Evolutionary conservation across 805 yeast genomes (phyloP).

Genomic region (Schwanniomyces polymorphus): DNA sequence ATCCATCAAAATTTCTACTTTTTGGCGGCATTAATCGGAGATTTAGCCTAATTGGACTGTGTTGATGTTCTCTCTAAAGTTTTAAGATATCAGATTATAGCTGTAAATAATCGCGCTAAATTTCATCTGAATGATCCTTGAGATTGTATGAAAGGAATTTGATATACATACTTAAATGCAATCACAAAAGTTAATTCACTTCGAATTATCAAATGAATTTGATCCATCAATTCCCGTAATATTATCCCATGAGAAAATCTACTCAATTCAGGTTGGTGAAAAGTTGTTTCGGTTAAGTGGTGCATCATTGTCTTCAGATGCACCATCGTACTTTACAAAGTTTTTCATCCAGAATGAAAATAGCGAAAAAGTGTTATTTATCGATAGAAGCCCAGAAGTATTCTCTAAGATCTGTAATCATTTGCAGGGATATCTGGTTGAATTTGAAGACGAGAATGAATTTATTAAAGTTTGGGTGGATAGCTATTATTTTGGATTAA

Average conservation of each 20-base stretch:
- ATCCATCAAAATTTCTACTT: constrained; percentile 47
- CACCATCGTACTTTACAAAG: constrained; percentile 84
- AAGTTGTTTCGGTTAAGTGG: constrained; percentile 69
- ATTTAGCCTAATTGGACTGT: not conserved
- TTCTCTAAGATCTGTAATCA: constrained; percentile 70
- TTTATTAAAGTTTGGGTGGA: constrained; percentile 67
- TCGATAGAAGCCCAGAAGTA: constrained; percentile 73
- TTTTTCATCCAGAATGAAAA: constrained; percentile 51
- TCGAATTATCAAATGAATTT: constrained; percentile 22
- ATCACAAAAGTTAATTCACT: not conserved
- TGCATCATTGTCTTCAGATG: constrained; percentile 81
- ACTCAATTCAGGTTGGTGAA: constrained; percentile 68
- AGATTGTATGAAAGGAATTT: too few relatives aligned
- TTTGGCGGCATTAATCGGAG: constrained; percentile 16
- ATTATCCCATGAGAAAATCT: constrained; percentile 70
- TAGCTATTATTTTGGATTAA: constrained; percentile 68
- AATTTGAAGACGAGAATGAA: constrained; percentile 58
- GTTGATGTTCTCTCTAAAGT: not conserved
- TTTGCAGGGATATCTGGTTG: constrained; percentile 76
- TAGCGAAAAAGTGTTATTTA: constrained; percentile 47
- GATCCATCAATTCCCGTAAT: constrained; percentile 48
- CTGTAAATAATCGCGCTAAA: not conserved
- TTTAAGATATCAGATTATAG: not conserved
- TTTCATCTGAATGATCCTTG: too few relatives aligned
- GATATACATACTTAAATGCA: not conserved